Base-by-base conservation (phyloP, 2,329 filamentous ascomycete genomes). In the Emmonsiellopsis sp. region DNA sequence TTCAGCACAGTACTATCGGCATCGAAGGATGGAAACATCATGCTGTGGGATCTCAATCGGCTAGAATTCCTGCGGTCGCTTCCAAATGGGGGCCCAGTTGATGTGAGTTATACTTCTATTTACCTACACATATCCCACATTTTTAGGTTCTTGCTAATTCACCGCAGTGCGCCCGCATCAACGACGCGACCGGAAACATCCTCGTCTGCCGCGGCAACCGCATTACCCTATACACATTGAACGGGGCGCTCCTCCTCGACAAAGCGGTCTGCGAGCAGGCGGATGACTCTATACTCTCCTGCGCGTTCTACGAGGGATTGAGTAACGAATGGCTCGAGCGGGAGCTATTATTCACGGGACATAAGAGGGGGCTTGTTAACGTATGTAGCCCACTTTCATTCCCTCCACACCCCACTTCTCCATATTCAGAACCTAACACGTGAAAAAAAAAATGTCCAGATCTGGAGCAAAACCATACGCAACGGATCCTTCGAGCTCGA, bases 31-130 rank as follows among this genome's bases (percentile, higher is more conserved):
- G 91, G 91, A 0, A 84, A 88, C 40, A 84, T 91, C 9, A 84
- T 95, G 63, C 76, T 97, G 3, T 98, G 93, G 93, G 93, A 97
- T 67, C 77, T 98, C 3, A 98, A 97, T 68, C 83, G 88, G 13
- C 81, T 90, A 10, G 87, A 89, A 51, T 95, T 95, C 63, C 84
- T 97, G 5, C 82, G 89, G 44, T 86, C 83, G 68, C 75, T 92
- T 21, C 83, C 83, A 0, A 68, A 77, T 13, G 75, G 76, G 2
- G 77, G 80, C 4, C 70, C 76, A 5, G 71, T 77, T 2, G 70
- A 74, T 62, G 74, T 75, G 62, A 64, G 65, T 51, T 43, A 17
- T 10, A 49, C n/a, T 51, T 36, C 6, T 33, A 33, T 49, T 42
- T 13, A 34, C 37, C 49, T 13, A 8, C 14, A 21, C 6, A 37